Percentiles rank a stretch among this genome's conserved stretches.
phyloP scores from a whole-genome alignment of 2,329 filamentous ascomycete species.

The Aspergillus sp. region DNA sequence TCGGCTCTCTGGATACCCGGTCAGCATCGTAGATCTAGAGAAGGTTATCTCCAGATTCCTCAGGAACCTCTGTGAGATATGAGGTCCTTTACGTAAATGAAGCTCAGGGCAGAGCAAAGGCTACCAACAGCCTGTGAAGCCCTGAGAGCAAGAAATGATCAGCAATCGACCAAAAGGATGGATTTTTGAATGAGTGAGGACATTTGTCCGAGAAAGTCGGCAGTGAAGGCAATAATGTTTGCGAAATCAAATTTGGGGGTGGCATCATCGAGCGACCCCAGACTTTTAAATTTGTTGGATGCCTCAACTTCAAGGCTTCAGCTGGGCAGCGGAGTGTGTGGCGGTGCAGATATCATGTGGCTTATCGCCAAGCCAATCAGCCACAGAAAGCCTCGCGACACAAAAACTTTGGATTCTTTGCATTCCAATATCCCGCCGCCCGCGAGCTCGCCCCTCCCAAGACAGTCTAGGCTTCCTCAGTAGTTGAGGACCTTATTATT shows the following conservation, averaged over 20 bases:
- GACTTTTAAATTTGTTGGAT: neutral
- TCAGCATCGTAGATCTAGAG: neutral
- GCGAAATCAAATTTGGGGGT: neutral
- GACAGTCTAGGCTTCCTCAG: constrained; percentile 9
- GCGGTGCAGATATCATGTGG: constrained; percentile 6
- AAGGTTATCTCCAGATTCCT: neutral
- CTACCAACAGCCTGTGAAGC: neutral
- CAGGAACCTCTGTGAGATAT: neutral
- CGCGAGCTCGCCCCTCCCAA: constrained; percentile 10
- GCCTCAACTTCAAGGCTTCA: neutral
- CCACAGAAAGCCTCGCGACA: constrained; percentile 27
- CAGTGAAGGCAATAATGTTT: neutral
- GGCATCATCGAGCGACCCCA: neutral
- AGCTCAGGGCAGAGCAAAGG: neutral
- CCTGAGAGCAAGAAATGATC: neutral
- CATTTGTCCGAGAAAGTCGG: neutral
- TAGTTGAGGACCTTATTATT: constrained; percentile 8
- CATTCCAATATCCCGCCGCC: constrained; percentile 24
- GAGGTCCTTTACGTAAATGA: constrained; percentile 19
- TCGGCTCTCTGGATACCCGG: neutral
- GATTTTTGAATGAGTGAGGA: neutral
- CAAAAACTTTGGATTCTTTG: constrained; percentile 25
- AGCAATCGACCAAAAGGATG: neutral
- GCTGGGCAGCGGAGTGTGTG: constrained; percentile 6
- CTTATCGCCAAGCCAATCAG: constrained; percentile 21